phyloP scores from a whole-genome alignment of 768 basidiomycete species.

The Mycena latifolia region DNA sequence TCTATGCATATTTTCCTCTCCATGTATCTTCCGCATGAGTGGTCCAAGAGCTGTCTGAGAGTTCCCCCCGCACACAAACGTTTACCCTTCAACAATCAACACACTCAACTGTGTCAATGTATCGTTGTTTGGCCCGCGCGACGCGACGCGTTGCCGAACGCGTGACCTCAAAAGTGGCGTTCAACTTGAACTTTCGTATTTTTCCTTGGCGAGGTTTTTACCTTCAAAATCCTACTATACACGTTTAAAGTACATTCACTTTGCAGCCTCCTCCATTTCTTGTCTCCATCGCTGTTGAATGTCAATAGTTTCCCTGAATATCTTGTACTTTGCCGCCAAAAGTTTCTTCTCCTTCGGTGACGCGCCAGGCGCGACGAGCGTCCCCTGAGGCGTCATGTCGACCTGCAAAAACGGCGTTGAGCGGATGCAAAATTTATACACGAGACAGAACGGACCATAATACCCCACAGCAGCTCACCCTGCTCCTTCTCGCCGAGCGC shows the following conservation, averaged over 20 bases:
- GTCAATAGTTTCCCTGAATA: slow-evolving; percentile 90
- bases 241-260: slow-evolving; percentile 4
- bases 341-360: slow-evolving; percentile 76
- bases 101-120: not conserved
- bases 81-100: slow-evolving; percentile 2
- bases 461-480: slow-evolving; percentile 84
- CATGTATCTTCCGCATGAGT: not conserved
- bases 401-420: slow-evolving; percentile 57
- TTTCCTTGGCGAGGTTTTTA: too few species aligned
- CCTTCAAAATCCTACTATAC: too few species aligned
- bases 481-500: slow-evolving; percentile 57
- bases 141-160: slow-evolving; percentile 16
- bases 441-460: slow-evolving; percentile 76
- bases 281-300: slow-evolving; percentile 90
- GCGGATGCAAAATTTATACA: not conserved
- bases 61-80: too few species aligned
- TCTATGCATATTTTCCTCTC: slow-evolving; percentile 4
- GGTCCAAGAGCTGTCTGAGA: not conserved
- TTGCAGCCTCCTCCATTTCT: slow-evolving; percentile 74
- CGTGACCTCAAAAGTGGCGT: slow-evolving; percentile 35
- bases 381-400: slow-evolving; percentile 92
- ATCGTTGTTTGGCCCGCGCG: slow-evolving; percentile 10
- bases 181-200: too few species aligned
- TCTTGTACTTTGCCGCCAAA: slow-evolving; percentile 92
- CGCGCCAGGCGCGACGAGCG: slow-evolving; percentile 74